Percentiles rank a stretch among this genome's conserved stretches.
These are phyloP conservation scores for Ogataea glucozyma DNA, from an alignment of 805 yeast species.

Conservation along the genomic window DNA sequence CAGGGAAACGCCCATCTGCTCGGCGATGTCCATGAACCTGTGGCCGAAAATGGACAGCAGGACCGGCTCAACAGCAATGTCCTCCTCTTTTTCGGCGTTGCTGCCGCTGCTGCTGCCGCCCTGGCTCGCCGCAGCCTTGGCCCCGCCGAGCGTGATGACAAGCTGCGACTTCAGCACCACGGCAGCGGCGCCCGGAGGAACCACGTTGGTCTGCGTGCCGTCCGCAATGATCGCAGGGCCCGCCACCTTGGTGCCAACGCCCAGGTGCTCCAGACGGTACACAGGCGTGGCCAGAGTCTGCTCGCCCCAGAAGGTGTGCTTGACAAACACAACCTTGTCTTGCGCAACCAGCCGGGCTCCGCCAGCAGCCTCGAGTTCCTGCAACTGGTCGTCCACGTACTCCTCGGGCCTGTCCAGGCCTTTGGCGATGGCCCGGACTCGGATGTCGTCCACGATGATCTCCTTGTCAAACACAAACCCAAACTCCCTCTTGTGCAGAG, in stretches of 20 bases:
- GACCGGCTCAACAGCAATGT: conserved; percentile 59
- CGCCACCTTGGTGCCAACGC: conserved; percentile 49
- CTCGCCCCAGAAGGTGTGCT: conserved; percentile 60
- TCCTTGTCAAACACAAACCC: conserved; percentile 64
- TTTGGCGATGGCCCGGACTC: conserved; percentile 75
- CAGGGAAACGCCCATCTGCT: conserved; percentile 81
- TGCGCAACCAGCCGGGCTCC: conserved; percentile 26
- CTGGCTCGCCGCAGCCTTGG: conserved; percentile 10
- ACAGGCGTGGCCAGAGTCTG: conserved; percentile 52
- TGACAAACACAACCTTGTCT: conserved; percentile 36
- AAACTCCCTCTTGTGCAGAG: conserved; percentile 66
- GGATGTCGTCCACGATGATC: conserved; percentile 67
- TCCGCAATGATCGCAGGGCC: conserved; percentile 84
- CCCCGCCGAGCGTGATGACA: conserved; percentile 38
- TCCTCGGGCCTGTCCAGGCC: conserved; percentile 43
- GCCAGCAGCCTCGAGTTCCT: conserved; percentile 31
- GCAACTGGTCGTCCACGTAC: conserved; percentile 53
- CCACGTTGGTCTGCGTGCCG: conserved; percentile 76
- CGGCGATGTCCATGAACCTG: conserved; percentile 88
- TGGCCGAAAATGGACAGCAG: conserved; percentile 76
- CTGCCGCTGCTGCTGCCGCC: conserved; percentile 15
- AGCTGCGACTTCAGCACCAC: conserved; percentile 61
- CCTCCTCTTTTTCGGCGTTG: conserved; percentile 12
- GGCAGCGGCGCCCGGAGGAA: conserved; percentile 63
- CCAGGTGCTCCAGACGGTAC: conserved; percentile 53